Evolutionary conservation across 2,329 filamentous ascomycete genomes (phyloP).

Genomic region (Fusarium robinianum): DNA sequence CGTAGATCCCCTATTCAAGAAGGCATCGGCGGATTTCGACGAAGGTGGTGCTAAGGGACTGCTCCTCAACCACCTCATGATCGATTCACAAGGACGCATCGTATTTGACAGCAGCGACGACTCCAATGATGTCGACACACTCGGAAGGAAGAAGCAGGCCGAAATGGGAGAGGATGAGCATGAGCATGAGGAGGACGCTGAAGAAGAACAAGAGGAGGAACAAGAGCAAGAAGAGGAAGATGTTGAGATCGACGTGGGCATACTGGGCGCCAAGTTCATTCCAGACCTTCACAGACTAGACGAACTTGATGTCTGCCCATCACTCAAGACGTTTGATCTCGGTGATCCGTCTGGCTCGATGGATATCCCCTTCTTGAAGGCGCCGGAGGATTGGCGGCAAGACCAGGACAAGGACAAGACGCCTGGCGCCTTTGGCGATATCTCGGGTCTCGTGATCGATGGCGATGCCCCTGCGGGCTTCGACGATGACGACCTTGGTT

Average conservation of each 20-base stretch:
- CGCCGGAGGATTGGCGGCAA: constrained; percentile 81
- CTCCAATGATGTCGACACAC: constrained; percentile 54
- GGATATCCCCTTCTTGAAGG: constrained; percentile 90
- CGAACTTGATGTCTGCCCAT: constrained; percentile 90
- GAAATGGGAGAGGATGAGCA: constrained; percentile 48
- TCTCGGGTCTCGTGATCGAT: constrained; percentile 82
- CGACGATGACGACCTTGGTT: constrained; percentile 67
- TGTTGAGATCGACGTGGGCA: constrained; percentile 76
- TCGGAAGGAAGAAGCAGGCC: constrained; percentile 44
- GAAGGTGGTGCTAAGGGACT: constrained; percentile 96
- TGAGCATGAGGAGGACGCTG: constrained; percentile 36
- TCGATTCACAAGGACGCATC: constrained; percentile 88
- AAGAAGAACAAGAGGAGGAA: constrained; percentile 44
- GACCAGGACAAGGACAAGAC: constrained; percentile 67
- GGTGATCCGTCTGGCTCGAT: constrained; percentile 83
- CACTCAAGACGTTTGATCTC: constrained; percentile 89
- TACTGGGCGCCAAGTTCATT: constrained; percentile 81
- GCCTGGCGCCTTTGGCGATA: constrained; percentile 61
- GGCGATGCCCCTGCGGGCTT: constrained; percentile 85
- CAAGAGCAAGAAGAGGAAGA: constrained; percentile 49
- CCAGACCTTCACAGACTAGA: constrained; percentile 78
- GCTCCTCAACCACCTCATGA: constrained; percentile 93
- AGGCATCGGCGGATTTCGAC: constrained; percentile 96
- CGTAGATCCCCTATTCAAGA: constrained; percentile 98
- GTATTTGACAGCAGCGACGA: constrained; percentile 99